phyloP scores from a whole-genome alignment of 129 eudicot genomes.

The Gnaphalium uliginosum region DNA sequence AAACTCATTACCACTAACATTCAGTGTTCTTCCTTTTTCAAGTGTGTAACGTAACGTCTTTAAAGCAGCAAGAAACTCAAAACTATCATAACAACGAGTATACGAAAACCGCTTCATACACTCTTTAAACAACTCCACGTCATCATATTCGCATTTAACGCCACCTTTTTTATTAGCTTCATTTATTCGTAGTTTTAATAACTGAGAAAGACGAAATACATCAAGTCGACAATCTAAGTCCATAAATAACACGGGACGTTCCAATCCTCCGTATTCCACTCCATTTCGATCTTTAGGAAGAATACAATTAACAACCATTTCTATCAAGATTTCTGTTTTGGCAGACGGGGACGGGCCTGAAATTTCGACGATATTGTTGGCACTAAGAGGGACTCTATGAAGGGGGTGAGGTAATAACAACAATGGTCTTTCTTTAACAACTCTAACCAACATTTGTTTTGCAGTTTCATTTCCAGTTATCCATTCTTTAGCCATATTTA shows the following conservation, averaged over 20 bases:
- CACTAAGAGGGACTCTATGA: slow-evolving; percentile 70
- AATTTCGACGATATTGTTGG: slow-evolving; percentile 72
- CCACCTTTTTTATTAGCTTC: slow-evolving; percentile 30
- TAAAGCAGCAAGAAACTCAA: slow-evolving; percentile 77
- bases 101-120: slow-evolving; percentile 74
- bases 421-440: slow-evolving; percentile 51
- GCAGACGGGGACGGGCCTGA: slow-evolving; percentile 86
- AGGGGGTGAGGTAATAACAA: slow-evolving; percentile 63
- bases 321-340: slow-evolving; percentile 70
- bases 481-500: slow-evolving; percentile 56
- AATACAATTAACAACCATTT: slow-evolving; percentile 67
- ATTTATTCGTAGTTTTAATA: slow-evolving; percentile 42
- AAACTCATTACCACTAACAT: slow-evolving; percentile 41
- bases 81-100: slow-evolving; percentile 74
- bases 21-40: slow-evolving; percentile 37
- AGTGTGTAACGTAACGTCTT: slow-evolving; percentile 66
- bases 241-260: slow-evolving; percentile 56
- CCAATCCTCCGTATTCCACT: slow-evolving; percentile 72
- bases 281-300: slow-evolving; percentile 83
- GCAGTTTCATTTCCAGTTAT: slow-evolving; percentile 61
- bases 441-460: slow-evolving; percentile 51
- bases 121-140: slow-evolving; percentile 49
- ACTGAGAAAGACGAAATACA: slow-evolving; percentile 53
- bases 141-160: slow-evolving; percentile 30
- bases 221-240: slow-evolving; percentile 95